These are phyloP conservation scores for Aristolochia californica DNA, from an alignment of 164 flowering plant species.

Conservation along the genomic window DNA sequence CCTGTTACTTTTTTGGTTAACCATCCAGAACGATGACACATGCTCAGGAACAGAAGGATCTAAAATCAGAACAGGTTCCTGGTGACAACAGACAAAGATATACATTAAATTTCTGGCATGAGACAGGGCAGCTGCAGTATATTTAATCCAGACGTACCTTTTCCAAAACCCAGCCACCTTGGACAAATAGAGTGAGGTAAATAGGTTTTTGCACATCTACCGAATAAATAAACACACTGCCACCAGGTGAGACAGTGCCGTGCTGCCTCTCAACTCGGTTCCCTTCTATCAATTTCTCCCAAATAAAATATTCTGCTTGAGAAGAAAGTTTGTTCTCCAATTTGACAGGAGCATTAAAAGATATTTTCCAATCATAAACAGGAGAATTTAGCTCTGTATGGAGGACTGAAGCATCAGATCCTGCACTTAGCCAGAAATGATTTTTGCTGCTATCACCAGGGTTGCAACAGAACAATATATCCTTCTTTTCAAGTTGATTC, in stretches of 20 bases:
- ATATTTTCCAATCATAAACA: conserved; percentile 95
- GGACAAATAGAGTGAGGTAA: conserved; percentile 58
- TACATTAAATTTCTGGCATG: not conserved
- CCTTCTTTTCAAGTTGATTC: conserved; percentile 86
- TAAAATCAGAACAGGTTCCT: conserved; percentile 74
- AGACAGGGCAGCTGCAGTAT: not conserved
- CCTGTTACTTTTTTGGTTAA: conserved; percentile 74
- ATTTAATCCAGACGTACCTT: conserved; percentile 37
- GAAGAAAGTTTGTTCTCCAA: conserved; percentile 94
- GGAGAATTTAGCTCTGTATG: conserved; percentile 83
- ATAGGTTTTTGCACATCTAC: conserved; percentile 69
- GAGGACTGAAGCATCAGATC: conserved; percentile 86
- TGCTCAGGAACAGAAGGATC: conserved; percentile 52
- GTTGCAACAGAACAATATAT: conserved; percentile 52
- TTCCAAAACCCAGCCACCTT: conserved; percentile 91
- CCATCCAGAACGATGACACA: conserved; percentile 88
- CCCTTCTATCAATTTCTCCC: conserved; percentile 76
- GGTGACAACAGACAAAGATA: conserved; percentile 8
- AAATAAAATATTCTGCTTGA: conserved; percentile 68
- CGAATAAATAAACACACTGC: conserved; percentile 59
- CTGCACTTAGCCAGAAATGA: conserved; percentile 66
- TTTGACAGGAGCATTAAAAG: conserved; percentile 74
- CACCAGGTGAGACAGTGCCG: conserved; percentile 61
- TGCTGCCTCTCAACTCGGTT: conserved; percentile 45
- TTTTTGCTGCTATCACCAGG: conserved; percentile 32